These are phyloP conservation scores for Rhododendron ovatum DNA, from an alignment of 148 eudicot species.

Conservation along the genomic window DNA sequence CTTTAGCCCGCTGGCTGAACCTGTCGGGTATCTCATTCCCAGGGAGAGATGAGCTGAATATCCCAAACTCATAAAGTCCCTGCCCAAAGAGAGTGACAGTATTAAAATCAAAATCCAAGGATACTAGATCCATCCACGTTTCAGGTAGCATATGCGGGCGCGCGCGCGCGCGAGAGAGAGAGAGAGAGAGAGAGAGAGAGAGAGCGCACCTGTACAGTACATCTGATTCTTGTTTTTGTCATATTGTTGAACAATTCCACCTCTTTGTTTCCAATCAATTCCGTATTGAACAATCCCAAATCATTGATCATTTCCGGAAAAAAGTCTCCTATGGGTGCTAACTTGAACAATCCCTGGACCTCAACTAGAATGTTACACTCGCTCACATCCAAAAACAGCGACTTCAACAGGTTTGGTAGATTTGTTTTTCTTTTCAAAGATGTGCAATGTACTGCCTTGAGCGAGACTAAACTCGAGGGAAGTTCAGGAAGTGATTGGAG, in stretches of 20 bases:
- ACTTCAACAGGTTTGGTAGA: constrained; percentile 1
- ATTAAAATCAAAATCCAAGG: not conserved
- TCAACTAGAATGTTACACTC: constrained; percentile 1
- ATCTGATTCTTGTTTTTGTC: not conserved
- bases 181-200: constrained; percentile 4
- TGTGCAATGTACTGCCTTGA: not conserved
- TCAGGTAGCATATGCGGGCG: not conserved
- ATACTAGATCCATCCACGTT: not conserved
- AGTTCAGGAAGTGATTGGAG: constrained; percentile 16
- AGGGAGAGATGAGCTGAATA: constrained; percentile 11
- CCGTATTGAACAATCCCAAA: constrained; percentile 7
- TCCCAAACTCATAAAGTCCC: constrained; percentile 16
- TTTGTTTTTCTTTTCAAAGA: not conserved
- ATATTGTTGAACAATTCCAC: not conserved
- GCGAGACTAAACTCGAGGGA: not conserved
- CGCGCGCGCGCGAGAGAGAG: no score
- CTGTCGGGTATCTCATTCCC: not conserved
- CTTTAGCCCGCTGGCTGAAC: not conserved
- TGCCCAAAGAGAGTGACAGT: not conserved
- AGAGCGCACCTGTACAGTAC: constrained; percentile 14
- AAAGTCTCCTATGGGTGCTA: not conserved
- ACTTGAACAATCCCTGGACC: constrained; percentile 3
- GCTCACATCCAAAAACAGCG: not conserved
- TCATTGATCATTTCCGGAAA: not conserved
- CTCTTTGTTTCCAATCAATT: constrained; percentile 4